These are phyloP conservation scores for Kokia cookei DNA, from an alignment of 441 rosid species.

Conservation along the genomic window DNA sequence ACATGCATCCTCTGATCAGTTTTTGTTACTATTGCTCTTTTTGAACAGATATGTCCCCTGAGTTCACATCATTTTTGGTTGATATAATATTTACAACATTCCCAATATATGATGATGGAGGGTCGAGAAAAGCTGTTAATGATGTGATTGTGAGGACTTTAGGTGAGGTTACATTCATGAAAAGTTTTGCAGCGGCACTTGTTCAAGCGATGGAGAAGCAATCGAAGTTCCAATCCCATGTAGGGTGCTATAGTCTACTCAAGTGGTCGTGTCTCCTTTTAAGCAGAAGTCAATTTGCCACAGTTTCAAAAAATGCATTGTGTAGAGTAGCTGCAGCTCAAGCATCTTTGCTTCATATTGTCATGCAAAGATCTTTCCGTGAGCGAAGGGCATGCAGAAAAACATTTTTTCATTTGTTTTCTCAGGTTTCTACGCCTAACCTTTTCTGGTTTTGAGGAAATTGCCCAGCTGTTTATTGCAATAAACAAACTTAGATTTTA, in stretches of 20 bases:
- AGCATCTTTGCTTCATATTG: constrained; percentile 54
- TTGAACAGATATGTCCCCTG: constrained; percentile 56
- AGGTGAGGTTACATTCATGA: constrained; percentile 65
- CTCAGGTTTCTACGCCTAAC: constrained; percentile 45
- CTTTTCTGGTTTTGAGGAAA: background rate
- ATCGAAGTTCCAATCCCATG: constrained; percentile 46
- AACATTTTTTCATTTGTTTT: constrained; percentile 53
- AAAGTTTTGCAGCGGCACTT: constrained; percentile 74
- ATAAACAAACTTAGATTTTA: background rate
- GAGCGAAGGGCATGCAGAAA: constrained; percentile 68
- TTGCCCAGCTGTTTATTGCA: background rate
- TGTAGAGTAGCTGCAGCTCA: constrained; percentile 76
- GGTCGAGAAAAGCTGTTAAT: constrained; percentile 81
- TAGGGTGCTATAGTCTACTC: constrained; percentile 72
- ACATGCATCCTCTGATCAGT: background rate
- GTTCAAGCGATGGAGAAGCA: constrained; percentile 92
- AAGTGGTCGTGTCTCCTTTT: constrained; percentile 87
- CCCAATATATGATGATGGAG: constrained; percentile 66
- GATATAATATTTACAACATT: constrained; percentile 72
- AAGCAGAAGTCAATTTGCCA: constrained; percentile 62
- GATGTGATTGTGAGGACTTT: constrained; percentile 57
- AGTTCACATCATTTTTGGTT: constrained; percentile 47
- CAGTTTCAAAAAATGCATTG: constrained; percentile 73
- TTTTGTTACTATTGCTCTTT: constrained; percentile 8
- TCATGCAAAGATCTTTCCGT: constrained; percentile 66